phyloP scores from a whole-genome alignment of 192 early-diverging fungal species.

The Backusella mclennaniae region DNA sequence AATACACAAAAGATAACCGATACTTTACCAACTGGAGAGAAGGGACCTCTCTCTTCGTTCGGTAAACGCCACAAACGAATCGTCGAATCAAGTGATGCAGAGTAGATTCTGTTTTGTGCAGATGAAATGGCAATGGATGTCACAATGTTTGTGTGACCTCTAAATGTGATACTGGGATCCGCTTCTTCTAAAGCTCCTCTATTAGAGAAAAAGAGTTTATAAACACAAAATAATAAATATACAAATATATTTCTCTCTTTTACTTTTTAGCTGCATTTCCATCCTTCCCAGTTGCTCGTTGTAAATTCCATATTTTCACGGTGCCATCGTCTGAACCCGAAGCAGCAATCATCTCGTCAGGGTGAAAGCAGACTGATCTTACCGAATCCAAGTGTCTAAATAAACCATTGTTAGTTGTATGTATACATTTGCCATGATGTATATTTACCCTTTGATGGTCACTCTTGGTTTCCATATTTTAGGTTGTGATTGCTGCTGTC shows the following conservation, averaged over 20 bases:
- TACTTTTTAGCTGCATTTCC: slow-evolving; percentile 35
- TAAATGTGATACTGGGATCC: slow-evolving; percentile 69
- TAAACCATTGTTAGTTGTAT: not conserved
- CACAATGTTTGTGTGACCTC: slow-evolving; percentile 71
- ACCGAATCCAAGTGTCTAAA: slow-evolving; percentile 72
- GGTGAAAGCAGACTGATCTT: slow-evolving; percentile 59
- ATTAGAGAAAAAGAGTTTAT: not conserved
- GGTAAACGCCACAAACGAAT: slow-evolving; percentile 68
- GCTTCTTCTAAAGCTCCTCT: slow-evolving; percentile 48
- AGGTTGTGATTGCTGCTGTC: slow-evolving; percentile 27
- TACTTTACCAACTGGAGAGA: slow-evolving; percentile 50
- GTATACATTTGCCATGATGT: not conserved
- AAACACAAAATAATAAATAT: not conserved
- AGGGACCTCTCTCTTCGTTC: slow-evolving; percentile 48
- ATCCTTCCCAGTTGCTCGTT: slow-evolving; percentile 34
- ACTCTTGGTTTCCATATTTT: slow-evolving; percentile 64
- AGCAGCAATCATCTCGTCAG: slow-evolving; percentile 51
- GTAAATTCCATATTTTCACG: slow-evolving; percentile 74
- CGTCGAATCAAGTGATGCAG: slow-evolving; percentile 72
- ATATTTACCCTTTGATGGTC: slow-evolving; percentile 53
- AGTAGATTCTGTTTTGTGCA: slow-evolving; percentile 61
- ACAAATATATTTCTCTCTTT: not conserved
- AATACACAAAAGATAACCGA: no score
- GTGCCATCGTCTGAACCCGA: slow-evolving; percentile 83
- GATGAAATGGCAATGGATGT: slow-evolving; percentile 63